These are phyloP conservation scores for Peribolospora kevripleyi DNA, from an alignment of 768 basidiomycete genomes.

Conservation along the genomic window DNA sequence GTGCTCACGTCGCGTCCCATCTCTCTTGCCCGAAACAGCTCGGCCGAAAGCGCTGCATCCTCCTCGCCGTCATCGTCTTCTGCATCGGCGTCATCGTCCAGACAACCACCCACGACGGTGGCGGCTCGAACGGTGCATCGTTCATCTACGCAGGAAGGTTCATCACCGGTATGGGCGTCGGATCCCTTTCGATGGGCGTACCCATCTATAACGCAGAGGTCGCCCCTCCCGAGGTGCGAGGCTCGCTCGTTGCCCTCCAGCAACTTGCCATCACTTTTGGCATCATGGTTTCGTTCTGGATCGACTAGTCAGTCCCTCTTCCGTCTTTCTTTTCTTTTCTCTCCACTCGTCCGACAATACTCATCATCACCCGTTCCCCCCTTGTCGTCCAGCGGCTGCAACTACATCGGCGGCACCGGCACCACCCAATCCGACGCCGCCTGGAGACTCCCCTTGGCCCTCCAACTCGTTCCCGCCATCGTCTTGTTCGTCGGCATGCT, in stretches of 20 bases:
- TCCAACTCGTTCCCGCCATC: conserved; percentile 50
- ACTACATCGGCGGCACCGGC: conserved; percentile 23
- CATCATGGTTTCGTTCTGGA: conserved; percentile 39
- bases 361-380: neutral
- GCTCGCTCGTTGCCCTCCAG: conserved; percentile 54
- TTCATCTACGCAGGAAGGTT: conserved; percentile 51
- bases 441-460: conserved; percentile 48
- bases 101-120: conserved; percentile 22
- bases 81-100: conserved; percentile 53
- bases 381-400: neutral
- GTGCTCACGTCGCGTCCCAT: neutral
- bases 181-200: conserved; percentile 58
- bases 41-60: conserved; percentile 47
- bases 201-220: conserved; percentile 52
- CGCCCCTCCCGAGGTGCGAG: conserved; percentile 57
- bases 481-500: conserved; percentile 44
- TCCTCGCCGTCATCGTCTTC: conserved; percentile 36
- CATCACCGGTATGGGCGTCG: conserved; percentile 55
- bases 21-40: conserved; percentile 36
- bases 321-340: neutral
- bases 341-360: neutral
- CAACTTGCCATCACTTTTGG: conserved; percentile 62
- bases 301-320: conserved; percentile 16
- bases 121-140: conserved; percentile 28
- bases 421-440: conserved; percentile 37